Base-by-base conservation (phyloP, 306 rosid species). In the Nissolia schottii region DNA sequence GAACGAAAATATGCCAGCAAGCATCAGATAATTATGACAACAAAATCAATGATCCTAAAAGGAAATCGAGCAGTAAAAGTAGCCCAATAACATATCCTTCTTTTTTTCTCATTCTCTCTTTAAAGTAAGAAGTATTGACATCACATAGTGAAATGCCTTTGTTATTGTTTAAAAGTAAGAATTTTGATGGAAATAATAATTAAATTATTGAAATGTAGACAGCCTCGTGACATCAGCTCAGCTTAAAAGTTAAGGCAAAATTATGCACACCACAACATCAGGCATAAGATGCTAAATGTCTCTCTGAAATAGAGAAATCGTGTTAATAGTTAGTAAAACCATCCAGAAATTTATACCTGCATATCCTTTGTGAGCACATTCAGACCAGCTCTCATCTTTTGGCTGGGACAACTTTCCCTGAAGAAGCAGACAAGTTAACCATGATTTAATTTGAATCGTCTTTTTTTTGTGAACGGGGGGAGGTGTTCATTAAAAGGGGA, bases 301-400 rank as follows among this genome's bases (percentile, higher is more conserved):
- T 29, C 22, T 71, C 19, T 77, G 73, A 81, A 69, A 29, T 29
- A 20, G 72, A 62, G 5, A n/a, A 56, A 59, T 50, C 22, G 23
- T 4, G 46, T 27, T 19, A 7, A 18, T 24, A 53, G 16, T 23
- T 65, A 24, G 19, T 28, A 29, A 71, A 24, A 22, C 51, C 5
- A 45, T 60, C 43, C 55, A n/a, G 54, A 78, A 14, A 59, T 14
- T 49, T 25, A 51, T 87, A 94, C 99, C 97, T 69, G 95, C 95
- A 74, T 91, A 88, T 59, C 99, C 97, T 14, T 75, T 65, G 77
- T 71, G 86, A 73, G 95, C 96, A 57, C 99, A 94, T 31, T 91
- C 96, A 3, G 96, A 91, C 80, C 69, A 74, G 51, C 38, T 72
- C 11, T 82, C 86, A 34, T 81, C 92, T 75, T 85, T 85, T 24